A percentile compares a stretch with the other conserved stretches of the same genome.
These are phyloP conservation scores for Crucihimalaya himalaica DNA, from an alignment of 345 rosid genomes.

Conservation along the genomic window DNA sequence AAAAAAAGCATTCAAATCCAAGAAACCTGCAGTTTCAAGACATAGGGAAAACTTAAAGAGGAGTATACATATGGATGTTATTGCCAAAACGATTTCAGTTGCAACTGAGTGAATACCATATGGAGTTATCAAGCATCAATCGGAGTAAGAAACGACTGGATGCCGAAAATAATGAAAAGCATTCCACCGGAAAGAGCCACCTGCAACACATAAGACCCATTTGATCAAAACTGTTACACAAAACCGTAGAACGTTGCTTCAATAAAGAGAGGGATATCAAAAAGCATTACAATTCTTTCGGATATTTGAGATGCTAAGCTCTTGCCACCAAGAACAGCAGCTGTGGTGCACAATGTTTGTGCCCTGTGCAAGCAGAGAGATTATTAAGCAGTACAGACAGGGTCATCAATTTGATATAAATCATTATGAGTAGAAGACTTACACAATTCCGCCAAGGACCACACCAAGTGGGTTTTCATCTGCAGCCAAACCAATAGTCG, in stretches of 20 bases:
- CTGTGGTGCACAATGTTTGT: conserved; percentile 86
- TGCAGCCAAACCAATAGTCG: conserved; percentile 95
- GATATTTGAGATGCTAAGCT: conserved; percentile 97
- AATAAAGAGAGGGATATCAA: neutral
- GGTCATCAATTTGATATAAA: neutral
- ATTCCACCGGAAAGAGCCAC: conserved; percentile 85
- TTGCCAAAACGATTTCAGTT: neutral
- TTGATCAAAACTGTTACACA: neutral
- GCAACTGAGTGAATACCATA: conserved; percentile 37
- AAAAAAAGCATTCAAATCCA: neutral
- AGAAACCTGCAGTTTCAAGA: conserved; percentile 22
- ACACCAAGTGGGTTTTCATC: conserved; percentile 92
- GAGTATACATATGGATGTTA: neutral
- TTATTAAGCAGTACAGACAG: neutral
- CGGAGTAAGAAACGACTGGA: conserved; percentile 80
- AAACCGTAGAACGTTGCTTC: neutral
- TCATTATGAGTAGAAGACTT: conserved; percentile 39
- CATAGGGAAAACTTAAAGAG: neutral
- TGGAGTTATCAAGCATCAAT: conserved; percentile 43
- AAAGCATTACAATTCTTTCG: conserved; percentile 56
- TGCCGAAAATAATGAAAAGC: conserved; percentile 82
- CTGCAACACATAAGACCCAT: conserved; percentile 43
- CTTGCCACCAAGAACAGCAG: conserved; percentile 95
- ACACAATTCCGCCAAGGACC: conserved; percentile 84
- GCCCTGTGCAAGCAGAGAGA: conserved; percentile 51